phyloP scores from a whole-genome alignment of 345 rosid genomes.

The Streptanthus diversifolius region DNA sequence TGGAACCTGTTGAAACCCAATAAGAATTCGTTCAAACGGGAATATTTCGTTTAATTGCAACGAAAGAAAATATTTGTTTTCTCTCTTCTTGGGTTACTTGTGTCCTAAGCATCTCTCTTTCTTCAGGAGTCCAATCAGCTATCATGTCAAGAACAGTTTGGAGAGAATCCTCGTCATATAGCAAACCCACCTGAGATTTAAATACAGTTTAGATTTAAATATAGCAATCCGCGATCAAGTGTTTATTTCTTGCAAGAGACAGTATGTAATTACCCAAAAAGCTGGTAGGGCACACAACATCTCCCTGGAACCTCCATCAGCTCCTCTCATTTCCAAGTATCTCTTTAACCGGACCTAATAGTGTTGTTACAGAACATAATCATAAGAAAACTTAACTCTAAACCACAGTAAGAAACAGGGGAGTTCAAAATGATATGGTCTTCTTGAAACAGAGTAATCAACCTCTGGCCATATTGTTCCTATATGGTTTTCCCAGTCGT shows the following conservation, averaged over 20 bases:
- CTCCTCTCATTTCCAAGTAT: constrained; percentile 98
- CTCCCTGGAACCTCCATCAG: constrained; percentile 98
- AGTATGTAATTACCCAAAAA: constrained; percentile 65
- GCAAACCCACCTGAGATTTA: constrained; percentile 66
- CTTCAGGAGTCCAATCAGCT: constrained; percentile 76
- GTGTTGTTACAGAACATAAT: constrained; percentile 2
- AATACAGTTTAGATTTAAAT: background rate
- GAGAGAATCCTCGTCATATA: constrained; percentile 79
- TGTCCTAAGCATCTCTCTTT: constrained; percentile 75
- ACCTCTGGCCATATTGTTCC: constrained; percentile 2
- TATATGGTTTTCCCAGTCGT: background rate
- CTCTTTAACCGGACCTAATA: constrained; percentile 85
- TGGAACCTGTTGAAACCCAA: constrained; percentile 56
- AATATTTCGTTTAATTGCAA: background rate
- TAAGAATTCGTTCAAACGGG: background rate
- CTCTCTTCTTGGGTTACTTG: background rate
- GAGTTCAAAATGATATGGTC: background rate
- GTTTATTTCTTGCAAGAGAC: background rate
- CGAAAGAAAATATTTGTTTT: constrained; percentile 31
- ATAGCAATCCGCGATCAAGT: background rate
- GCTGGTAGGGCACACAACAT: constrained; percentile 93
- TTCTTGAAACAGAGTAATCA: background rate
- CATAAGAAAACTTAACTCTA: background rate
- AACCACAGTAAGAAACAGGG: background rate
- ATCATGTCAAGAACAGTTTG: constrained; percentile 64